A percentile compares a stretch with the other conserved stretches of the same genome.
Evolutionary conservation across 176 grass and related monocot species (phyloP).

Genomic region (Otatea glauca): DNA sequence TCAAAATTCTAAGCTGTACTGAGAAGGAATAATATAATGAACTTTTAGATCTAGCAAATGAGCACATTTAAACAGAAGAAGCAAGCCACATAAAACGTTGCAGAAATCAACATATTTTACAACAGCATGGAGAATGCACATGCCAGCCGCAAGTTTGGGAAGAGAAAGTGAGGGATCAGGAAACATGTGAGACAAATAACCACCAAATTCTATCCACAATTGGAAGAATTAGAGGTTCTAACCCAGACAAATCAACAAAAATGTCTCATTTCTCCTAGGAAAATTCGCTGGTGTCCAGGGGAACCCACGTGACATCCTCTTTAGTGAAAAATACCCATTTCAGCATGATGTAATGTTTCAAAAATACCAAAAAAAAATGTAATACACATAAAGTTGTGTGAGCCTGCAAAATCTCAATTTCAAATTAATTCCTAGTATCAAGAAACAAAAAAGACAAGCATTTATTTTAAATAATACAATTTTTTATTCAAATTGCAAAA

Average conservation of each 20-base stretch:
- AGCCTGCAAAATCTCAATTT: too few species aligned
- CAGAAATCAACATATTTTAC: not conserved
- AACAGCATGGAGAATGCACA: not conserved
- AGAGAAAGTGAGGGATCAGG: not conserved
- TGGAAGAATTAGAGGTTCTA: not conserved
- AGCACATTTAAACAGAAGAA: conserved; percentile 3
- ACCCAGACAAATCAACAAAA: not conserved
- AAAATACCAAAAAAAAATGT: too few species aligned
- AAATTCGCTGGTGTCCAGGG: too few species aligned
- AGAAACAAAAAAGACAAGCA: too few species aligned
- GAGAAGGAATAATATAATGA: not conserved
- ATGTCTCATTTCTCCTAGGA: not conserved
- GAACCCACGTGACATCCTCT: too few species aligned
- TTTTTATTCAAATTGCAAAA: too few species aligned
- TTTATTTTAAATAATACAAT: too few species aligned
- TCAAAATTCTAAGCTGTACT: conserved; percentile 8
- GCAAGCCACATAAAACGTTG: not conserved
- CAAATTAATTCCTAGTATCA: too few species aligned
- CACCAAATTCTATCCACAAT: not conserved
- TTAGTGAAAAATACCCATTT: too few species aligned
- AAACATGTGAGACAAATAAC: not conserved
- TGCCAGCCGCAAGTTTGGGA: not conserved
- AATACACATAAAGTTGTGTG: too few species aligned
- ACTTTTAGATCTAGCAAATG: not conserved
- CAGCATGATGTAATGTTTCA: too few species aligned